Base-by-base conservation (phyloP, 1,284 basidiomycete species). In the Puccinia polysora region DNA sequence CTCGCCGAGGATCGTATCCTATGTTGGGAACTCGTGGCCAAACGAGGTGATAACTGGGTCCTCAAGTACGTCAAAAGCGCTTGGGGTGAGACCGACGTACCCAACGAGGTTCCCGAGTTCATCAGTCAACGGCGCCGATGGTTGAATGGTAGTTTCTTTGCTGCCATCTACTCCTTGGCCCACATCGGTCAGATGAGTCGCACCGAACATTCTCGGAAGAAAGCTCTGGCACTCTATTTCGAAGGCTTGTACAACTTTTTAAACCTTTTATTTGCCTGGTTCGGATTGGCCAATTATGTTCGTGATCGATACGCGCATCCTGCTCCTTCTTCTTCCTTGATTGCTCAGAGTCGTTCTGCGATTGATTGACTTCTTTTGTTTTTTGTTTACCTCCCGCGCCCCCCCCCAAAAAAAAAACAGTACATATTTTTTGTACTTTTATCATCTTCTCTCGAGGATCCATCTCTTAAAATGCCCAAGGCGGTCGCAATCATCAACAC, bases 21-120 rank as follows among this genome's bases (percentile, higher is more conserved):
- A 25, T 98, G 95, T 78, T 99, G 97, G 78, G 95, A 98, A 80
- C 86, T 99, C 23, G 87, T 97, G 52, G 92, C 95, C 0, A 97
- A 97, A 79, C 83, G 87, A 0, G 90, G 92, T 75, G 87, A 86
- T 1, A 86, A 86, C 76, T 99, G 95, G 95, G 85, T 97, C 4
- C 84, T 99, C 62, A 92, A 90, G 82, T 99, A 93, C 77, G 95
- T 99, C 77, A 96, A 93, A 81, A 88, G 88, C 34, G 94, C 96
- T 0, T 87, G 92, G 34, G 96, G 90, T 8, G 95, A 97, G 79
- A 99, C 96, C 0, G 96, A 99, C 80, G 91, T 97, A 8, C 96
- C 96, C 4, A 93, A 97, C 76, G 85, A 86, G 0, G 84, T 97
- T 23, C 87, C 93, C 10, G 96, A 99, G 80, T 96, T 98, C 79